Evolutionary conservation across 202 grass and related monocot genomes (phyloP), one percentile per base, ranked within the genome.

Genomic region (Panicum hallii): DNA sequence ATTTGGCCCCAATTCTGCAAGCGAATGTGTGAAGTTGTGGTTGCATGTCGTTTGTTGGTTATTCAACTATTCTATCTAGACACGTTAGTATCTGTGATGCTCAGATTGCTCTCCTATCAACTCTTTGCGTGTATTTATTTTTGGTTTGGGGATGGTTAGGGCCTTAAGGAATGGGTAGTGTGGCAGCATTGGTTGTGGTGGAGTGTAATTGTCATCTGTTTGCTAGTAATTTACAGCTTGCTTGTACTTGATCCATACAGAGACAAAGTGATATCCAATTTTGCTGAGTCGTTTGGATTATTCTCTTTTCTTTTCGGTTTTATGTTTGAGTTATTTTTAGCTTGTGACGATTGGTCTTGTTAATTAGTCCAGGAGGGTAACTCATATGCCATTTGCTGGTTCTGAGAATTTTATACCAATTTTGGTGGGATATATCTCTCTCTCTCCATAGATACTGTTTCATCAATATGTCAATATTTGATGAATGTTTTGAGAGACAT

Each of bases 11-110:
- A 47, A 73, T 41, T 79, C 47, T 79, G 81, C 68, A 22, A 9
- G 50, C 30, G n/a, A 22, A 79, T 57, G 40, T 28, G 57, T 45
- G 74, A 40, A 47, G 3, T 34, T 28, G 26, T 30, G 10, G 28
- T 73, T 83, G 16, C 53, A 19, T 62, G 40, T n/a, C 11, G 26
- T 68, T 57, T 75, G 49, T 67, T 76, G 78, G 41, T 75, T 74
- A 55, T 44, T 32, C 1, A 47, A 14, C 46, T 84, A 23, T 15
- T 41, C 10, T 76, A 43, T 75, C 17, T 32, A 20, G 42, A 14
- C 14, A 41, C 49, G 8, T 28, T 38, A 54, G 46, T 28, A n/a
- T 66, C 15, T 8, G 14, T 65, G 38, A 41, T 66, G 46, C n/a
- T n/a, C 15, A 4, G 11, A 41, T 43, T 60, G 52, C 12, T 45